Conservation (phyloP, 2,329 filamentous ascomycete species). For the Annulohypoxylon truncatum region DNA sequence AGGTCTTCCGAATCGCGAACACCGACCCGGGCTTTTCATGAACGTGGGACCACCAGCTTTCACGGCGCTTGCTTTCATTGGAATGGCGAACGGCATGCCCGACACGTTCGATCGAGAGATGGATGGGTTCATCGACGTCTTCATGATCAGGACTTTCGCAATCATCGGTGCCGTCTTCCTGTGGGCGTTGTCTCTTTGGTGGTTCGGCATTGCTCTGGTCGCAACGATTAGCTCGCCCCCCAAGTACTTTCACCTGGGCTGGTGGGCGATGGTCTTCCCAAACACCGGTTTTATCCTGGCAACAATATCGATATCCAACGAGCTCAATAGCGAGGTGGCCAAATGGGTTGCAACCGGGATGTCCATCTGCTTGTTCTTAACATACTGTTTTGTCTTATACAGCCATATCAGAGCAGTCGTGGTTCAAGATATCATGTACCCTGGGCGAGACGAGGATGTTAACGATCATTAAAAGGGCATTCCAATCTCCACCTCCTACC, state of each 20-base stretch:
- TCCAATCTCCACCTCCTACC: not conserved
- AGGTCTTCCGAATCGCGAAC: slow-evolving; percentile 71
- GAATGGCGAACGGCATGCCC: slow-evolving; percentile 70
- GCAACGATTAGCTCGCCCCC: slow-evolving; percentile 60
- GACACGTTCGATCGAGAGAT: slow-evolving; percentile 57
- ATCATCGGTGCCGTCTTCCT: slow-evolving; percentile 66
- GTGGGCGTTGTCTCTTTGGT: slow-evolving; percentile 72
- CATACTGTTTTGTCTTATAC: slow-evolving; percentile 59
- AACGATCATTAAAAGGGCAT: slow-evolving; percentile 55
- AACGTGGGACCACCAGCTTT: slow-evolving; percentile 80
- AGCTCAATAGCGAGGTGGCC: slow-evolving; percentile 58
- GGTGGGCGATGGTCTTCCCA: slow-evolving; percentile 74
- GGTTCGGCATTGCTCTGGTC: slow-evolving; percentile 64
- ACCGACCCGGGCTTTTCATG: slow-evolving; percentile 78
- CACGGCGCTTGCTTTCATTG: slow-evolving; percentile 76
- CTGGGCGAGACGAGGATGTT: slow-evolving; percentile 65
- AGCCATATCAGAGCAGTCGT: slow-evolving; percentile 61
- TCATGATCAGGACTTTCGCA: slow-evolving; percentile 59
- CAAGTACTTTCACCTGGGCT: slow-evolving; percentile 68
- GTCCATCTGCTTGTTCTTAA: slow-evolving; percentile 57
- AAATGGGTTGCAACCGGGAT: slow-evolving; percentile 63
- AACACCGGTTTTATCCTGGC: slow-evolving; percentile 70
- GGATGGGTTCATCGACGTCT: slow-evolving; percentile 58
- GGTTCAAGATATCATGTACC: slow-evolving; percentile 66
- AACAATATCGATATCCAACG: slow-evolving; percentile 65